These are phyloP conservation scores for Torulaspora microellipsoides DNA, from an alignment of 805 yeast species.

Conservation along the genomic window DNA sequence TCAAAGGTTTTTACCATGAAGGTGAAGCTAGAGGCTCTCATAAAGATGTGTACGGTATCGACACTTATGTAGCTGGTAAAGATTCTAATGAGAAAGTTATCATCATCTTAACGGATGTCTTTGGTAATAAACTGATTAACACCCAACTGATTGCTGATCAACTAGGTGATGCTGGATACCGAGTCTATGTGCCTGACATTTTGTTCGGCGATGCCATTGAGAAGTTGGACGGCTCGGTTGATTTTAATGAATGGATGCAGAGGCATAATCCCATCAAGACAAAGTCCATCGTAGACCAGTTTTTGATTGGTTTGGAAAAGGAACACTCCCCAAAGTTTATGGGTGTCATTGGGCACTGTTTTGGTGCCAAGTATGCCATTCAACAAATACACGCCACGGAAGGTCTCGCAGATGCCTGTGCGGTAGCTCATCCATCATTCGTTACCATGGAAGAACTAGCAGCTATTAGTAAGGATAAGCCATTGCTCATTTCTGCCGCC, in stretches of 20 bases:
- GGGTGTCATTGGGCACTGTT: conserved; percentile 74
- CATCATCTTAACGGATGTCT: conserved; percentile 66
- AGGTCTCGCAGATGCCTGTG: conserved; percentile 53
- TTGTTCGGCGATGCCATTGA: conserved; percentile 48
- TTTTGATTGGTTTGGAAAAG: conserved; percentile 41
- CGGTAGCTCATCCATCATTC: conserved; percentile 81
- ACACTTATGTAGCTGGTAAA: conserved; percentile 47
- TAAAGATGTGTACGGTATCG: conserved; percentile 40
- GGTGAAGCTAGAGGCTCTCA: conserved; percentile 48
- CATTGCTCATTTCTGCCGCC: conserved; percentile 70
- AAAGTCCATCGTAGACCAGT: conserved; percentile 45
- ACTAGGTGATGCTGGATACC: conserved; percentile 58
- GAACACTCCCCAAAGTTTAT: conserved; percentile 46
- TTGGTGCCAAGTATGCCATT: conserved; percentile 69
- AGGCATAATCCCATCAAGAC: conserved; percentile 50
- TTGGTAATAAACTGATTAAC: conserved; percentile 58
- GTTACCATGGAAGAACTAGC: conserved; percentile 61
- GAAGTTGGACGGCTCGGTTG: conserved; percentile 23
- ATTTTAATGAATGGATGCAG: conserved; percentile 45
- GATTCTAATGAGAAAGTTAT: conserved; percentile 43
- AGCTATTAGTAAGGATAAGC: conserved; percentile 46
- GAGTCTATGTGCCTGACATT: conserved; percentile 73
- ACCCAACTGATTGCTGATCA: conserved; percentile 58
- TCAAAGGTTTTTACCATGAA: conserved; percentile 41
- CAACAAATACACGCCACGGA: conserved; percentile 39